Conservation (phyloP, 2,329 filamentous ascomycete genomes). For the Apiospora hydei region DNA sequence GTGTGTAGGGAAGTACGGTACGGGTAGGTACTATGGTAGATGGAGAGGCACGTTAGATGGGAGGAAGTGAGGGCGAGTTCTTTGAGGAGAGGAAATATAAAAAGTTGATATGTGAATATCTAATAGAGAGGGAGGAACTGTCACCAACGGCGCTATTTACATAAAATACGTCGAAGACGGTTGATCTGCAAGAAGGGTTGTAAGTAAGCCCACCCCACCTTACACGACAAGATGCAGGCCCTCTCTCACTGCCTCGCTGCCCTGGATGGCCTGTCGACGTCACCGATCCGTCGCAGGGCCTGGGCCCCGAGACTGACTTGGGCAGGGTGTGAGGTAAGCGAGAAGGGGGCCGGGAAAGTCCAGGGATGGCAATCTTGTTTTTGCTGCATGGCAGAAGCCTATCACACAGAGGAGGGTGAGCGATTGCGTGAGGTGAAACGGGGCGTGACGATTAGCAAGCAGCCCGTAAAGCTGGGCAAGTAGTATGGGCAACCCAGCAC, state of each 20-base stretch:
- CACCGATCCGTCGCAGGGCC: background rate
- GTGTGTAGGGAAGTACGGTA: background rate
- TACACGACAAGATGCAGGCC: conserved; percentile 8
- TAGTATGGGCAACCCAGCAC: background rate
- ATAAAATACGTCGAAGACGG: conserved; percentile 1
- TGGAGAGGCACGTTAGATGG: background rate
- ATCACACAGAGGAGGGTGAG: background rate
- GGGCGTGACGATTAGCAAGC: conserved; percentile 10
- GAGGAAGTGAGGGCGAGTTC: background rate
- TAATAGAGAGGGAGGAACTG: background rate
- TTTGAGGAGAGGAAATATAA: background rate
- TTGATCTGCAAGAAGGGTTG: conserved; percentile 9
- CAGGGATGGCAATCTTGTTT: conserved; percentile 16
- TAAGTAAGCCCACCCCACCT: conserved; percentile 8
- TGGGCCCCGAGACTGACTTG: background rate
- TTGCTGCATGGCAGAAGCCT: conserved; percentile 11
- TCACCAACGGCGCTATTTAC: conserved; percentile 14
- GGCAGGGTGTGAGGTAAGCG: background rate
- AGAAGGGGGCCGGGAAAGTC: background rate
- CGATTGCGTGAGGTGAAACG: background rate
- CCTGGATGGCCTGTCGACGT: conserved; percentile 8
- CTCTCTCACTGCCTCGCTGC: background rate
- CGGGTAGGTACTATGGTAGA: background rate
- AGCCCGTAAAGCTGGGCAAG: background rate
- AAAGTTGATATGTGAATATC: conserved; percentile 7